These are phyloP conservation scores for Hymenoscyphus occultus DNA, from an alignment of 2,329 filamentous ascomycete genomes.

Conservation along the genomic window DNA sequence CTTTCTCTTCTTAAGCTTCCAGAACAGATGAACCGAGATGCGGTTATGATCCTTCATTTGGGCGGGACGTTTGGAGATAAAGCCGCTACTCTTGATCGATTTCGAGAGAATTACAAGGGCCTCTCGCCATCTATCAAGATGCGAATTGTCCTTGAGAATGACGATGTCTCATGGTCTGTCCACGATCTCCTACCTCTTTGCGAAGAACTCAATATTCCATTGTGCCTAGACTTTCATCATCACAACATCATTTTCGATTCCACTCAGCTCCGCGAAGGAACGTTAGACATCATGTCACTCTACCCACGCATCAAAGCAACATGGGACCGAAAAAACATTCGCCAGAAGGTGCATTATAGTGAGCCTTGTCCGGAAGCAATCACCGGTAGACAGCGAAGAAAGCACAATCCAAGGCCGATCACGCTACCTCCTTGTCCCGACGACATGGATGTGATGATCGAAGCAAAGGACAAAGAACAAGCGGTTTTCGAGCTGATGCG, in stretches of 20 bases:
- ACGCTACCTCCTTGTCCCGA: constrained; percentile 77
- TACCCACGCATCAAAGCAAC: constrained; percentile 77
- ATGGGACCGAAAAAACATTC: constrained; percentile 81
- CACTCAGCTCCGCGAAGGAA: constrained; percentile 73
- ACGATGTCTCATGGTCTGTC: constrained; percentile 89
- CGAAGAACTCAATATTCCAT: constrained; percentile 88
- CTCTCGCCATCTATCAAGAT: constrained; percentile 69
- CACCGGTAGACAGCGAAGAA: constrained; percentile 73
- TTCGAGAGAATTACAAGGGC: constrained; percentile 53
- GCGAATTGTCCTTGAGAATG: constrained; percentile 86
- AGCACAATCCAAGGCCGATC: constrained; percentile 77
- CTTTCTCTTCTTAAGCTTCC: constrained; percentile 73
- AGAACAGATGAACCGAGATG: constrained; percentile 75
- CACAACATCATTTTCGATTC: constrained; percentile 90
- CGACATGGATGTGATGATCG: constrained; percentile 97
- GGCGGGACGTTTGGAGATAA: constrained; percentile 87
- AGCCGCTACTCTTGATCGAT: constrained; percentile 45
- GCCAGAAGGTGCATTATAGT: constrained; percentile 95
- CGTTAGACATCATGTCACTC: constrained; percentile 71
- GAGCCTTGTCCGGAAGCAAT: constrained; percentile 75
- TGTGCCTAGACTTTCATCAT: constrained; percentile 92
- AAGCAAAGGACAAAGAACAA: constrained; percentile 97
- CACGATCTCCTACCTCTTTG: constrained; percentile 88
- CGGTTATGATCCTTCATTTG: constrained; percentile 93
- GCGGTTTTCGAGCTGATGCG: constrained; percentile 93